Evolutionary conservation across 2,329 filamentous ascomycete genomes (phyloP).

Genomic region (Colletotrichum camelliae): DNA sequence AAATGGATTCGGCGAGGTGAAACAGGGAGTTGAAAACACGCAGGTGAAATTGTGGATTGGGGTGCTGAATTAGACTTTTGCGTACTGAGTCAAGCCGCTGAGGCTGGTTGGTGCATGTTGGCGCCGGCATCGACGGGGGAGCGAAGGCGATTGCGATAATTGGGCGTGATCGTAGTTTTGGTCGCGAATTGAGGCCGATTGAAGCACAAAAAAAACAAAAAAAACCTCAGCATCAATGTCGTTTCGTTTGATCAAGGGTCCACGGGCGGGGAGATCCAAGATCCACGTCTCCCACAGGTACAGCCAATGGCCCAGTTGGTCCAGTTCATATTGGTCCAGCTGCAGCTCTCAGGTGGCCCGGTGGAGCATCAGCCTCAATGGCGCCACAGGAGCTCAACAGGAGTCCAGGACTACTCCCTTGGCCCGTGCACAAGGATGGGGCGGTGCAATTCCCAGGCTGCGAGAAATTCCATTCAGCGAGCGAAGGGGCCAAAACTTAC

Average conservation of each 20-base stretch:
- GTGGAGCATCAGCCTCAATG: neutral
- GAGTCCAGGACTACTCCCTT: neutral
- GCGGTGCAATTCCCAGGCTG: constrained; percentile 19
- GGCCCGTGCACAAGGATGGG: constrained; percentile 14
- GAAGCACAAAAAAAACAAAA: neutral
- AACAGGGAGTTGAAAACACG: neutral
- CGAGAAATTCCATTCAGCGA: constrained; percentile 22
- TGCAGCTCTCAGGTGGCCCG: neutral
- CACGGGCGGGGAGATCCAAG: neutral
- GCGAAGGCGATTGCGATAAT: neutral
- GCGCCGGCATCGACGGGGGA: neutral
- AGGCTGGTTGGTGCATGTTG: neutral
- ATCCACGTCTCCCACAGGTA: neutral
- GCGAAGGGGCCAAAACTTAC: constrained; percentile 10
- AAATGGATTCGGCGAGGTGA: constrained; percentile 3
- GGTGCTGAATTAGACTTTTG: constrained; percentile 13
- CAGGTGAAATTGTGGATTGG: constrained; percentile 2
- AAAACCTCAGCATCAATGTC: neutral
- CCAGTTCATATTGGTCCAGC: neutral
- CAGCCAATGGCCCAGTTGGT: neutral
- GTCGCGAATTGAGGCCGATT: neutral
- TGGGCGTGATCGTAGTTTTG: neutral
- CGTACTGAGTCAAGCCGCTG: constrained; percentile 5
- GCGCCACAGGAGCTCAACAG: constrained; percentile 10
- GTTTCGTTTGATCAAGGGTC: constrained; percentile 1